Conservation (phyloP, 495 filamentous ascomycete species). For the Thermochaetoides thermophila region DNA sequence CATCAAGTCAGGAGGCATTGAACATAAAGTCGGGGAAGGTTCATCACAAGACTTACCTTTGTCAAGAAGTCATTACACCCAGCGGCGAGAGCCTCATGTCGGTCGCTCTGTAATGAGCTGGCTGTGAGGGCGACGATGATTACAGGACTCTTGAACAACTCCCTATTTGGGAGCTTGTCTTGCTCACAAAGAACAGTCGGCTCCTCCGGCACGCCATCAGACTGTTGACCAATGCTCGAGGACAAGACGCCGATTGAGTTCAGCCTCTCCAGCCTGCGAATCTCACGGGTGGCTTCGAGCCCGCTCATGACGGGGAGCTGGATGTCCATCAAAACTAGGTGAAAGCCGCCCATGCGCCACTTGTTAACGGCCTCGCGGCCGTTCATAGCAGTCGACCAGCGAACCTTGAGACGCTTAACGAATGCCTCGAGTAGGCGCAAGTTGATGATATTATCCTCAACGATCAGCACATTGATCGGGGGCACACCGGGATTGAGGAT, state of each 20-base stretch:
- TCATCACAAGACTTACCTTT: conserved; percentile 57
- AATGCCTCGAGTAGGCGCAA: conserved; percentile 84
- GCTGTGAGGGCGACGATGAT: conserved; percentile 97
- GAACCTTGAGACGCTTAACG: conserved; percentile 89
- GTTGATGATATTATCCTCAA: conserved; percentile 98
- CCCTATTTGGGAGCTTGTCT: conserved; percentile 55
- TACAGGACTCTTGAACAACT: conserved; percentile 84
- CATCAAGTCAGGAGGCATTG: conserved; percentile 1
- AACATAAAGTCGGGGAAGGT: too few species aligned
- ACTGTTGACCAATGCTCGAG: conserved; percentile 10
- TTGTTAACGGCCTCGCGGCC: conserved; percentile 82
- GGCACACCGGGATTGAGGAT: conserved; percentile 74
- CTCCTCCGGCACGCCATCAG: conserved; percentile 15
- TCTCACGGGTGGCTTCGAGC: conserved; percentile 92
- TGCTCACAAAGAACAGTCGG: conserved; percentile 29
- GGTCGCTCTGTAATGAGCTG: conserved; percentile 79
- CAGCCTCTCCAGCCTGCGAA: conserved; percentile 71
- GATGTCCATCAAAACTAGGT: conserved; percentile 96
- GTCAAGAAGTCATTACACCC: conserved; percentile 98
- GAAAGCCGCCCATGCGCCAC: conserved; percentile 90
- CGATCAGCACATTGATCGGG: conserved; percentile 93
- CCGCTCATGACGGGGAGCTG: conserved; percentile 96
- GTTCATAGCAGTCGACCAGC: conserved; percentile 95
- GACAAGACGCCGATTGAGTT: conserved; percentile 83
- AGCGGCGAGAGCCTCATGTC: conserved; percentile 86